Conservation (phyloP, 805 yeast species). For the Ogataea nitratoaversa region DNA sequence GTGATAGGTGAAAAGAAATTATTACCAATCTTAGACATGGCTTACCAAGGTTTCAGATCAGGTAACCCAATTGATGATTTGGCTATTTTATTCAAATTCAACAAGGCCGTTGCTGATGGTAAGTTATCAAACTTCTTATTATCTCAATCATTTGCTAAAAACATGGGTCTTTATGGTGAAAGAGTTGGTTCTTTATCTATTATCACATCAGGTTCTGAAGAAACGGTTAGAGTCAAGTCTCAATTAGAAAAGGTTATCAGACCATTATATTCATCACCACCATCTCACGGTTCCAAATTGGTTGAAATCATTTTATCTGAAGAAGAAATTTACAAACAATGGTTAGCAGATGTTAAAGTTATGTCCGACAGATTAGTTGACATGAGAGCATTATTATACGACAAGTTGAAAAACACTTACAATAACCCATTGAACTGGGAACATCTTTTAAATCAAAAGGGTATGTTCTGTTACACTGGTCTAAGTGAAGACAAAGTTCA, state of each 20-base stretch:
- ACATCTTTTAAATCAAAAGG: conserved; percentile 82
- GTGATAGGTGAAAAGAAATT: conserved; percentile 54
- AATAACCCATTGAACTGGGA: conserved; percentile 71
- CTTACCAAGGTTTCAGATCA: conserved; percentile 92
- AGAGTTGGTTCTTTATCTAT: conserved; percentile 81
- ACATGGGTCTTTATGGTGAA: conserved; percentile 94
- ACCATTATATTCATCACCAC: conserved; percentile 89
- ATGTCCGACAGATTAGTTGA: conserved; percentile 77
- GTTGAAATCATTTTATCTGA: conserved; percentile 72
- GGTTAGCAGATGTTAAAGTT: conserved; percentile 75
- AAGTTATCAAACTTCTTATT: conserved; percentile 50
- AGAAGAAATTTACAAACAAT: conserved; percentile 55
- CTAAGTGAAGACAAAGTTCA: conserved; percentile 66
- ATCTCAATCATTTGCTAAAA: conserved; percentile 92
- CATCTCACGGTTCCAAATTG: conserved; percentile 88
- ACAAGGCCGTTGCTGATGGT: conserved; percentile 41
- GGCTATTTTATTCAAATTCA: conserved; percentile 40
- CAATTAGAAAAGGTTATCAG: conserved; percentile 77
- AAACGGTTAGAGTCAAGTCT: conserved; percentile 49
- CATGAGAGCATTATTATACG: conserved; percentile 64
- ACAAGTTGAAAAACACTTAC: conserved; percentile 47
- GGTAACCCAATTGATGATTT: conserved; percentile 76
- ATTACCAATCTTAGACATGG: conserved; percentile 86
- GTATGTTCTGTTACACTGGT: conserved; percentile 96
- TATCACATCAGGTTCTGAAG: conserved; percentile 52